These are phyloP conservation scores for Testicularia cyperi DNA, from an alignment of 1,284 basidiomycete species.

Conservation along the genomic window DNA sequence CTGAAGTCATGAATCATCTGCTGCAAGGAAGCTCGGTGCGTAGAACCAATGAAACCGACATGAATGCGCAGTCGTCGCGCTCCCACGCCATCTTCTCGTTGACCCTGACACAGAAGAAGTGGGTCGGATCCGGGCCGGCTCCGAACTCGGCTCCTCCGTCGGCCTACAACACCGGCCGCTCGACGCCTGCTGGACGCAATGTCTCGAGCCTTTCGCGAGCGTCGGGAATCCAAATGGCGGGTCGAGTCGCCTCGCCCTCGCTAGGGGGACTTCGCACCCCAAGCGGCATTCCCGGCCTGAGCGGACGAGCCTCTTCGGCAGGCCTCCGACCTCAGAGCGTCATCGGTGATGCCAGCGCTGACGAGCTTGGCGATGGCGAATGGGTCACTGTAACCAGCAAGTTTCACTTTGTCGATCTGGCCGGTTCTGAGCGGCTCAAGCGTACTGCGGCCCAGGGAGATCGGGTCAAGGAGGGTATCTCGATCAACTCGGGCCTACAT, in stretches of 20 bases:
- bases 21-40: conserved; percentile 81
- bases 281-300: conserved; percentile 26
- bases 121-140: conserved; percentile 37
- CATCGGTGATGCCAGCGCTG: conserved; percentile 2
- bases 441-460: conserved; percentile 72
- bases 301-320: conserved; percentile 18
- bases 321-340: conserved; percentile 37
- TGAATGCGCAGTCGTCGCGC: conserved; percentile 96
- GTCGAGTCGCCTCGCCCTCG: conserved; percentile 28
- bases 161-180: conserved; percentile 13
- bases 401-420: conserved; percentile 97
- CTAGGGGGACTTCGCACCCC: conserved; percentile 28
- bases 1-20: conserved; percentile 86
- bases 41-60: conserved; percentile 94
- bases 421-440: conserved; percentile 79
- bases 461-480: conserved; percentile 84
- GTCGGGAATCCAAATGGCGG: conserved; percentile 28
- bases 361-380: conserved; percentile 38
- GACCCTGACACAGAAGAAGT: conserved; percentile 70
- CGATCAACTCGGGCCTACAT: conserved; percentile 89
- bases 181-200: conserved; percentile 10
- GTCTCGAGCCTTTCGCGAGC: conserved; percentile 26
- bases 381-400: conserved; percentile 87
- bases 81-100: conserved; percentile 98
- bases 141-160: conserved; percentile 27